Percentiles rank a stretch among this genome's conserved stretches.
phyloP scores from a whole-genome alignment of 2,329 filamentous ascomycete genomes.

The Neonectria neomacrospora region DNA sequence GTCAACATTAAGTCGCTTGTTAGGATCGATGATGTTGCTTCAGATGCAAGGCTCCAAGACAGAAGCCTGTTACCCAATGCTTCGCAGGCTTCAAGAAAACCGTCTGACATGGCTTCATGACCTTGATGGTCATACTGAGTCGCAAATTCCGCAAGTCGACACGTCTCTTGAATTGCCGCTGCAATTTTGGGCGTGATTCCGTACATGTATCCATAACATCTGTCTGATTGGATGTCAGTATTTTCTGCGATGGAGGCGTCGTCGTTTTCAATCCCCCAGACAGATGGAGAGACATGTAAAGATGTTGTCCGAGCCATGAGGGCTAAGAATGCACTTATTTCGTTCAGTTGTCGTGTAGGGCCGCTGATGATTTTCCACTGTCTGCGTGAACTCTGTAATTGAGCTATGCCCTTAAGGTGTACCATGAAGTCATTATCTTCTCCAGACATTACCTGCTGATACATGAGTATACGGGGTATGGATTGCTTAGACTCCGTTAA shows the following conservation, averaged over 20 bases:
- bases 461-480: not conserved
- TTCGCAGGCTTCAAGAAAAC: conserved; percentile 18
- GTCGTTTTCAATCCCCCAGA: conserved; percentile 6
- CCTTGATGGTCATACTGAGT: conserved; percentile 5
- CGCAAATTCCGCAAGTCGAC: conserved; percentile 13
- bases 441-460: conserved; percentile 19
- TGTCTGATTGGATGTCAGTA: conserved; percentile 7
- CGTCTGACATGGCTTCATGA: conserved; percentile 4
- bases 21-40: conserved; percentile 7
- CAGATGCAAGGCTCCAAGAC: conserved; percentile 15
- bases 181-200: conserved; percentile 20
- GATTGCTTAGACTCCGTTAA: not conserved
- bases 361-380: conserved; percentile 25
- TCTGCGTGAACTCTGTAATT: conserved; percentile 21
- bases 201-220: conserved; percentile 23
- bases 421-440: conserved; percentile 17
- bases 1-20: conserved; percentile 7
- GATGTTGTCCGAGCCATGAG: conserved; percentile 26
- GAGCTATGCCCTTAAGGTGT: conserved; percentile 20
- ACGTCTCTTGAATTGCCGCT: conserved; percentile 18
- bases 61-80: conserved; percentile 16
- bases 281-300: not conserved
- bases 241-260: not conserved
- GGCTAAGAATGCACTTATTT: conserved; percentile 27
- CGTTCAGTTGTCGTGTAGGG: conserved; percentile 21